phyloP scores from a whole-genome alignment of 495 filamentous ascomycete genomes.

The Talaromyces adpressus region DNA sequence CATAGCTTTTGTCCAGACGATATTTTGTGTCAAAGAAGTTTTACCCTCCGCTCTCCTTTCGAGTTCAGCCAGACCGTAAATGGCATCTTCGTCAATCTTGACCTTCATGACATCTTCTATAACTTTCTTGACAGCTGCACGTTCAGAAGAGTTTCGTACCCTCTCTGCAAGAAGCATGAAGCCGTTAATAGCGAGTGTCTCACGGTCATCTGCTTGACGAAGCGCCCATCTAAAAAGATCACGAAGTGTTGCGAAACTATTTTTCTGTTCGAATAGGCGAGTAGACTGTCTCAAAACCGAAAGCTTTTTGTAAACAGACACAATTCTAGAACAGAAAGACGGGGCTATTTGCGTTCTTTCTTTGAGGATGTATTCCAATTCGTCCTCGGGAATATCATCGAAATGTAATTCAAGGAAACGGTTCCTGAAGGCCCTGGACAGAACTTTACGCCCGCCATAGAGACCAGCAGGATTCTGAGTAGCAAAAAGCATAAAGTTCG shows the following conservation, averaged over 20 bases:
- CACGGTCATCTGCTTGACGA: constrained; percentile 71
- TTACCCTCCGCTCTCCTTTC: constrained; percentile 35
- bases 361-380: constrained; percentile 87
- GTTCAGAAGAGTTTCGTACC: constrained; percentile 85
- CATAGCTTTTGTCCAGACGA: constrained; percentile 96
- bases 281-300: constrained; percentile 82
- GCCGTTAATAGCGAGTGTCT: constrained; percentile 85
- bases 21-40: constrained; percentile 40
- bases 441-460: constrained; percentile 87
- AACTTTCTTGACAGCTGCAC: constrained; percentile 71
- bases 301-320: constrained; percentile 88
- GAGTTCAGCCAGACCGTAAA: constrained; percentile 62
- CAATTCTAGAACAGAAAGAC: constrained; percentile 84
- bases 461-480: constrained; percentile 96
- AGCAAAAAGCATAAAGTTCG: constrained; percentile 97
- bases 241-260: constrained; percentile 92
- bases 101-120: constrained; percentile 94
- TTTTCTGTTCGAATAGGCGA: constrained; percentile 91
- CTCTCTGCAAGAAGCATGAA: constrained; percentile 95
- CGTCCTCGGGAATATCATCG: constrained; percentile 93
- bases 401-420: constrained; percentile 96
- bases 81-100: constrained; percentile 59
- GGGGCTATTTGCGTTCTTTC: constrained; percentile 82
- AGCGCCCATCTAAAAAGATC: constrained; percentile 98
- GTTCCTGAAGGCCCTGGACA: constrained; percentile 93